Evolutionary conservation across 108 stramenopile species (phyloP), one percentile per base, ranked within the genome.

Genomic region (Fragilariopsis cylindrus): DNA sequence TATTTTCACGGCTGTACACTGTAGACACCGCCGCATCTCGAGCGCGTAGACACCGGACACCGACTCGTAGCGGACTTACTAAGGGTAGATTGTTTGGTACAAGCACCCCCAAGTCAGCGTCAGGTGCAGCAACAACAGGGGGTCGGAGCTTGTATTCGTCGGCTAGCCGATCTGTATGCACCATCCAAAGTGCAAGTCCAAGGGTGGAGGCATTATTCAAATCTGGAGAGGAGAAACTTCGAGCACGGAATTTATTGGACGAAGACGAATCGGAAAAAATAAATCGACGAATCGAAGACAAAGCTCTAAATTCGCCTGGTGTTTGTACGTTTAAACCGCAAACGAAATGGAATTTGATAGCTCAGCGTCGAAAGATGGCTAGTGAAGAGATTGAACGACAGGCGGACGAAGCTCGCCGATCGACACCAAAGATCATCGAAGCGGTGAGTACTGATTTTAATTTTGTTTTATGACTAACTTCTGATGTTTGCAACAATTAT

Each of bases 1-100:
- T 79, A 66, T 79, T 73, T 79, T 72, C 72, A 15, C 63, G 78
- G 39, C 52, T 79, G 42, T 79, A 79, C 41, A 7, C 16, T 3
- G 43, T 9, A 7, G 71, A 73, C 47, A 79, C 78, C 7, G 72
- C 72, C 12, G 78, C 78, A 16, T 72, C 56, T 19, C 55, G 55
- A 5, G 72, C 48, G 12, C 44, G 5, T n/a, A 47, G 48, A 9
- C 21, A 21, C 1, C 1, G 1, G 12, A 52, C 50, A 13, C 50
- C 50, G 9, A 21, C 21, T 30, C 30, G 30, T 30, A 30, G 30
- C 30, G 30, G 30, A 30, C 50, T 9, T 9, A 52, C 50, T 9
- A 52, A 13, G 13, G 13, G 9, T 0, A 52, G 13, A 9, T 13
- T 9, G 13, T 52, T 52, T 13, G 50, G 50, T 13, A 52, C 50